phyloP scores from a whole-genome alignment of 129 eudicot genomes.

The Saposhnikovia divaricata region DNA sequence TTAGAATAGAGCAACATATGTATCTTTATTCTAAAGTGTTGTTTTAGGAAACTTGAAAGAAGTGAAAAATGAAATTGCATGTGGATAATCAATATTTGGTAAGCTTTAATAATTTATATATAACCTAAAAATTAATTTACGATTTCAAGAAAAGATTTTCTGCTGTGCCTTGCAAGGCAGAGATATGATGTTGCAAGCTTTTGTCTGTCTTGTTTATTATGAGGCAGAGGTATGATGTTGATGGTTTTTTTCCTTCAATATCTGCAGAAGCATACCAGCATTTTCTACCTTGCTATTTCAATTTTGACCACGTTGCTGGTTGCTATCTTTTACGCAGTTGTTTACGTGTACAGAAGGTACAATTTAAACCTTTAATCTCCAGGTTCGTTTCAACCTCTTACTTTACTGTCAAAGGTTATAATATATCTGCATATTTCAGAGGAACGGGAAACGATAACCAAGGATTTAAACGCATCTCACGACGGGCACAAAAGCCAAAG shows the following conservation, averaged over 20 bases:
- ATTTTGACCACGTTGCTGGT: slow-evolving; percentile 61
- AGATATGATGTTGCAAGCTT: not conserved
- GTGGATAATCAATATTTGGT: not conserved
- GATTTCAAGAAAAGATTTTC: not conserved
- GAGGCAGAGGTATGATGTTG: not conserved
- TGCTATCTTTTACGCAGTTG: slow-evolving; percentile 63
- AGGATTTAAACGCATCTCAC: slow-evolving; percentile 62
- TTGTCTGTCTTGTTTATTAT: not conserved
- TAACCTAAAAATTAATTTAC: not conserved
- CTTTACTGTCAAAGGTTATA: slow-evolving; percentile 6
- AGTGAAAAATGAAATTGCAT: not conserved
- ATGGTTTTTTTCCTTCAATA: not conserved
- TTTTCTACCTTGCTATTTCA: slow-evolving; percentile 64
- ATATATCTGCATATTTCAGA: slow-evolving; percentile 32
- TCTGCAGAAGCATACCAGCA: slow-evolving; percentile 69
- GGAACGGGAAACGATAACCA: slow-evolving; percentile 58
- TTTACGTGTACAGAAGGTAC: slow-evolving; percentile 76
- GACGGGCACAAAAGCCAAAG: slow-evolving; percentile 56
- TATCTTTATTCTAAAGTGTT: not conserved
- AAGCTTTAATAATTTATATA: not conserved
- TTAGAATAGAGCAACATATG: no score
- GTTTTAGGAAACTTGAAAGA: not conserved
- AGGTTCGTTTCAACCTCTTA: not conserved
- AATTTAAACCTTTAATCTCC: slow-evolving; percentile 6
- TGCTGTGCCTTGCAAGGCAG: not conserved